Evolutionary conservation across 2,329 filamentous ascomycete species (phyloP), one percentile per base, ranked within the genome.

Genomic region (Aaosphaeria arxii): DNA sequence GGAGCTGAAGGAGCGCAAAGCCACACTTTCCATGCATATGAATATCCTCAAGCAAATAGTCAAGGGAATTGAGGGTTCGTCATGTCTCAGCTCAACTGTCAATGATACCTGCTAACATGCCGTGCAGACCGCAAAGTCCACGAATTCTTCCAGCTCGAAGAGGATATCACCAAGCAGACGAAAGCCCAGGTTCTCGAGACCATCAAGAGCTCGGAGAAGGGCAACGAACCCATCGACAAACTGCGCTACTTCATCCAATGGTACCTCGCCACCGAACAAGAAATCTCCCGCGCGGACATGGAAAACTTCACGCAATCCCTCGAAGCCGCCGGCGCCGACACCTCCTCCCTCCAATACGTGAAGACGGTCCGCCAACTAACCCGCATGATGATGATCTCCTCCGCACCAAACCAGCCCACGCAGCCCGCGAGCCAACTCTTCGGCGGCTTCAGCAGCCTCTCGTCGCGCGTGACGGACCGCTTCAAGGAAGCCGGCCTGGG

Each of bases 341-440:
- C 84, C 11, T 85, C 85, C 13, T 86, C 88, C 41, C 77, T 99
- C 44, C 79, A 89, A 40, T 97, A 97, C 60, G 83, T 99, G 59
- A 86, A 62, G 44, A 57, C 63, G 84, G 88, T 97, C 45, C 90
- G 92, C 51, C 89, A 95, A 56, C 91, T 95, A 44, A 97, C 92
- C 5, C 90, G 94, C 55, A 96, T 97, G 90, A 97, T 92, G 11
- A 96, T 97, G 83, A 88, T 99, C 70, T 89, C 91, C 4, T 95
- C 91, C 1, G 86, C 91, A 30, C 85, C 88, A 7, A 77, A 80
- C 11, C 78, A 87, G 51, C 76, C 84, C 11, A 77, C 81, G 13
- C 80, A 86, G 58, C 82, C 83, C 55, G 70, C 88, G 4, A 85
- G 82, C 5, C 89, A 96, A 61, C 80, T 99, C 11, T 96, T 99